These are phyloP conservation scores for Amaranthus cruentus DNA, from an alignment of 148 eudicot species.

Conservation along the genomic window DNA sequence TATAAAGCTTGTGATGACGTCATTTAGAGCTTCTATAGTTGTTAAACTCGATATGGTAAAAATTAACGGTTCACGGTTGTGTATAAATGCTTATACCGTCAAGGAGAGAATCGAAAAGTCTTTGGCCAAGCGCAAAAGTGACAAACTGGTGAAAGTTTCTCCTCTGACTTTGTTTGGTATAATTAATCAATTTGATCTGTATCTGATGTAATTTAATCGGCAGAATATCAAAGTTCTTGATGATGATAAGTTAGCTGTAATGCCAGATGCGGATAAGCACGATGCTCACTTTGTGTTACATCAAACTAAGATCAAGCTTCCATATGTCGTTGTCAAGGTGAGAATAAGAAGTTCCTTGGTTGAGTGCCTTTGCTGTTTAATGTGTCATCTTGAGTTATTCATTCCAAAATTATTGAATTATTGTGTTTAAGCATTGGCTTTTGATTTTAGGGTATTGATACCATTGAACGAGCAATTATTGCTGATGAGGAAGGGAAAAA, in stretches of 20 bases:
- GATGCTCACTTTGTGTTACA: conserved; percentile 61
- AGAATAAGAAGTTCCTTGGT: conserved; percentile 4
- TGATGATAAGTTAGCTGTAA: conserved; percentile 45
- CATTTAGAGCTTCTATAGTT: conserved; percentile 38
- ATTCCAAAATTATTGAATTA: conserved; percentile 2
- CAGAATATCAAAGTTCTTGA: conserved; percentile 57
- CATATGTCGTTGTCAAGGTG: conserved; percentile 69
- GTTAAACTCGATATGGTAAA: conserved; percentile 55
- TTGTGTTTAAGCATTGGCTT: not conserved
- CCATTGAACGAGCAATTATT: conserved; percentile 69
- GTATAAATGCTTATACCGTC: conserved; percentile 53
- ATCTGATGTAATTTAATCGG: conserved; percentile 24
- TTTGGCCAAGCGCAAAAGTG: conserved; percentile 18
- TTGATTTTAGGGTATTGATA: conserved; percentile 61
- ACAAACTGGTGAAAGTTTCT: conserved; percentile 21
- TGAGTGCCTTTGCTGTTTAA: not conserved
- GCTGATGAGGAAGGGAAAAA: conserved; percentile 33
- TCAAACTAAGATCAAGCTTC: conserved; percentile 46
- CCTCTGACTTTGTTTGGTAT: not conserved
- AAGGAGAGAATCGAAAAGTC: conserved; percentile 38
- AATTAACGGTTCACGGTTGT: conserved; percentile 47
- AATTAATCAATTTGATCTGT: not conserved
- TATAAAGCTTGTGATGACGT: conserved; percentile 49
- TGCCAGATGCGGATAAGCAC: conserved; percentile 34
- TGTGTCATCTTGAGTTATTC: not conserved